phyloP scores from a whole-genome alignment of 345 rosid species.

The Melaleuca alternifolia region DNA sequence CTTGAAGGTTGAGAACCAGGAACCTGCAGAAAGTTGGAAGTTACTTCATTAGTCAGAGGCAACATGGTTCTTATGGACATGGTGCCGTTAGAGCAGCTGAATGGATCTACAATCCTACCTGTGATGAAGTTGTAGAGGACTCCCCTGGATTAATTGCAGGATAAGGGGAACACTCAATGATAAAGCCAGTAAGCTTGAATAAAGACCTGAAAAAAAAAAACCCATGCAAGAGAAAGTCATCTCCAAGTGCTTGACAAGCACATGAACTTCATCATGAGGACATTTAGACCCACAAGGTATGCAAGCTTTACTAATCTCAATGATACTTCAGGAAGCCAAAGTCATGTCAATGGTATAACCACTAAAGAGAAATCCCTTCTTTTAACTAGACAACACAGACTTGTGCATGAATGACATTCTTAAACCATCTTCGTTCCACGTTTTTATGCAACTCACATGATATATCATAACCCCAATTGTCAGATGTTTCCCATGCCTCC shows the following conservation, averaged over 20 bases:
- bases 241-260: background rate
- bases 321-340: background rate
- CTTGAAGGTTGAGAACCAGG: slow-evolving; percentile 44
- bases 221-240: background rate
- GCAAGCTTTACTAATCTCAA: background rate
- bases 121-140: slow-evolving; percentile 16
- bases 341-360: background rate
- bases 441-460: background rate
- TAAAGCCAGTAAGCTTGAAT: slow-evolving; percentile 40
- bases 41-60: background rate
- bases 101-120: slow-evolving; percentile 24
- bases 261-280: background rate
- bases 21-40: slow-evolving; percentile 24
- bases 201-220: slow-evolving; percentile 31
- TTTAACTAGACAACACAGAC: background rate
- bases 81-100: background rate
- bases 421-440: background rate
- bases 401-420: background rate
- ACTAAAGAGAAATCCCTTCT: background rate
- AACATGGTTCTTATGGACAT: background rate
- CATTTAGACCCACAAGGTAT: background rate
- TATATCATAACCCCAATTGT: background rate
- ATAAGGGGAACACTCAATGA: slow-evolving; percentile 44
- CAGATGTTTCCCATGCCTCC: background rate
- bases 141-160: slow-evolving; percentile 12